Base-by-base conservation (phyloP, 495 filamentous ascomycete species). In the Tuber magnatum region DNA sequence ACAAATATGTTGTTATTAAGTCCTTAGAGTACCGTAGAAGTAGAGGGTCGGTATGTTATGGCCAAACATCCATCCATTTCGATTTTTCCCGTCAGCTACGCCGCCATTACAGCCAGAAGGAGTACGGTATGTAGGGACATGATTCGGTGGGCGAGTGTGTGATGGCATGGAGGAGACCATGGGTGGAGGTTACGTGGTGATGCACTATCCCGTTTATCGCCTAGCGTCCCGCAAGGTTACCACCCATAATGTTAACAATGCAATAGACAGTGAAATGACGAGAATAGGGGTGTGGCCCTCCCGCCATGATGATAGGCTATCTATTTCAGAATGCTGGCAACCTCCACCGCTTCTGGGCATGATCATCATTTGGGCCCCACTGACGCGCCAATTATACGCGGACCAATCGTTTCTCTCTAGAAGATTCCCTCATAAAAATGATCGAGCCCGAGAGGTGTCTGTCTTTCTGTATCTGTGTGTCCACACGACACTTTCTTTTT, bases 271-370 rank as follows among this genome's bases (percentile, higher is more conserved):
- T 71, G 71, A 79, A 78, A 75, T 75, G 70, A 78, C 76, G 77
- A 79, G 72, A 70, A 68, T 70, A 79, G 77, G 76, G 73, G 77
- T 61, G 28, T 28, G 38, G 42, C n/a, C n/a, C 43, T 73, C 72
- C 70, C 71, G 56, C 32, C 46, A n/a, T n/a, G 68, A 51, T 68
- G 43, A 78, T 78, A 75, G 76, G 76, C 46, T 68, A 51, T 35
- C 28, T 78, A 79, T 79, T 79, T 79, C 70, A 75, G 77, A 73
- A 79, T 73, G 77, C 73, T 79, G 77, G 77, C 28, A 70, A n/a
- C 71, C 51, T 68, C 73, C 72, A 71, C 77, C 32, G 77, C 41
- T 79, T 75, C 61, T 40, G 56, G 77, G 44, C 70, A 78, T 75
- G 77, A 79, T 79, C 77, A 20, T 42, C 72, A 10, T n/a, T 28